Conservation (phyloP, 495 filamentous ascomycete species). For the Penicillium cinerascens region DNA sequence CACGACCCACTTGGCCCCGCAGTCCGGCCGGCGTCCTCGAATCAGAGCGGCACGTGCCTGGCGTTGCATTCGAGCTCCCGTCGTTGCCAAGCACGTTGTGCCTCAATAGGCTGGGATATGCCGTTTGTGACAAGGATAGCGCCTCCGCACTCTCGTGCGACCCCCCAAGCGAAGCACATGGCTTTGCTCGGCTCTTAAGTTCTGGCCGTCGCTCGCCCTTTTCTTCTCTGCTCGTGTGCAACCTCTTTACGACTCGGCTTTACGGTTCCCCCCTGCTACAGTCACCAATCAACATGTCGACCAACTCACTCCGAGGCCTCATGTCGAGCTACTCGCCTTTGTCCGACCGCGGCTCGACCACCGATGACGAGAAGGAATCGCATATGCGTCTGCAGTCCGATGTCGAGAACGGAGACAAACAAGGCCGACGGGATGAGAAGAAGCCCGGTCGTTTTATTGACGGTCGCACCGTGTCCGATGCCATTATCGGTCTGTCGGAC, state of each 20-base stretch:
- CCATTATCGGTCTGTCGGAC: slow-evolving; percentile 59
- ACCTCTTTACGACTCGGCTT: not conserved
- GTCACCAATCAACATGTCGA: slow-evolving; percentile 29
- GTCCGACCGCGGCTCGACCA: slow-evolving; percentile 26
- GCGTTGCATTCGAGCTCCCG: slow-evolving; percentile 10
- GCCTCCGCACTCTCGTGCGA: slow-evolving; percentile 9
- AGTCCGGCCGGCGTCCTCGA: slow-evolving; percentile 12
- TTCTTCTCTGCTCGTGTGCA: slow-evolving; percentile 1
- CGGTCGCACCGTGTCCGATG: slow-evolving; percentile 54
- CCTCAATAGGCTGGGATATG: slow-evolving; percentile 30
- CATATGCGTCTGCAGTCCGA: slow-evolving; percentile 19
- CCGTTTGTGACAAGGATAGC: not conserved
- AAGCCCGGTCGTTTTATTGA: slow-evolving; percentile 31
- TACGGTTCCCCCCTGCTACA: not conserved
- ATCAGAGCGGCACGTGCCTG: slow-evolving; percentile 39
- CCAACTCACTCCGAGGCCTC: slow-evolving; percentile 34
- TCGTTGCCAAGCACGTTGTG: slow-evolving; percentile 34
- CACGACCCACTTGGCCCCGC: slow-evolving; percentile 1
- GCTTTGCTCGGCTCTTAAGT: not conserved
- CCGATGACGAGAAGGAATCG: slow-evolving; percentile 37
- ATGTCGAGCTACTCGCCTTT: slow-evolving; percentile 39
- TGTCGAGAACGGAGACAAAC: slow-evolving; percentile 21
- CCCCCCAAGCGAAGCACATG: slow-evolving; percentile 14
- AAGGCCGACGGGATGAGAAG: slow-evolving; percentile 8
- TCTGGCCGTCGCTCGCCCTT: not conserved